Evolutionary conservation across 345 rosid species (phyloP).

Genomic region (Gossypium rotundifolium): DNA sequence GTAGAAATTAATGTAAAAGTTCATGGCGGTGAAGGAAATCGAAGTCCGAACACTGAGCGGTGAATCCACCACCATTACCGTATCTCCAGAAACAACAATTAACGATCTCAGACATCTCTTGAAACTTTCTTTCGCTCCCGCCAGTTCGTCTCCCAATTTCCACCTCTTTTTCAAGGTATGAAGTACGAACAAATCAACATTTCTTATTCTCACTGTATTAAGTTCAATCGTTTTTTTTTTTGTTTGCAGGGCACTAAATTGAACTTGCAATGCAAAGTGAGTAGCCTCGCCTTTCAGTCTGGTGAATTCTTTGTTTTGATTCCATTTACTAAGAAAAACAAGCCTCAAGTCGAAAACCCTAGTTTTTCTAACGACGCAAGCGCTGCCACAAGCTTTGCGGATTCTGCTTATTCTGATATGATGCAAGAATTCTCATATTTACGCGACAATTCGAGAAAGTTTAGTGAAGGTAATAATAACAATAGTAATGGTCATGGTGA

Average conservation of each 20-base stretch:
- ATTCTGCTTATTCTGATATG: slow-evolving; percentile 53
- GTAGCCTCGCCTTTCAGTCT: slow-evolving; percentile 22
- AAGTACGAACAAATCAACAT: neutral
- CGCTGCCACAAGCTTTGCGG: slow-evolving; percentile 40
- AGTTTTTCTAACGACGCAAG: slow-evolving; percentile 23
- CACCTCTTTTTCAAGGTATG: slow-evolving; percentile 71
- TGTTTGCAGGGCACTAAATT: slow-evolving; percentile 56
- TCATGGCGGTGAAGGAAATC: slow-evolving; percentile 39
- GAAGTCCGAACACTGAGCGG: slow-evolving; percentile 58
- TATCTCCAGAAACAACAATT: slow-evolving; percentile 34
- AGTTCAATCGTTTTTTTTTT: neutral
- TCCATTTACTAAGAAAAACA: slow-evolving; percentile 63
- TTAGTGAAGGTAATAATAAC: slow-evolving; percentile 13
- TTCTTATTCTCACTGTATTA: neutral
- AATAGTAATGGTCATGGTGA: neutral
- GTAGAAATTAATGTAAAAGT: neutral
- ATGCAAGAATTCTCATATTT: slow-evolving; percentile 43
- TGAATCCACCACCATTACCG: slow-evolving; percentile 37
- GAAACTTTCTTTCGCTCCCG: slow-evolving; percentile 52
- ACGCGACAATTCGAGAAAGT: slow-evolving; percentile 17
- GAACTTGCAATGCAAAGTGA: slow-evolving; percentile 35
- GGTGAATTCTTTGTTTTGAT: slow-evolving; percentile 65
- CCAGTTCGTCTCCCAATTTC: slow-evolving; percentile 60
- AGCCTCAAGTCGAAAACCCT: slow-evolving; percentile 25
- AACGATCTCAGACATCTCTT: slow-evolving; percentile 55